A percentile compares a stretch with the other conserved stretches of the same genome.
phyloP scores from a whole-genome alignment of 2,329 filamentous ascomycete species.

The Ascocoryne sarcoides region DNA sequence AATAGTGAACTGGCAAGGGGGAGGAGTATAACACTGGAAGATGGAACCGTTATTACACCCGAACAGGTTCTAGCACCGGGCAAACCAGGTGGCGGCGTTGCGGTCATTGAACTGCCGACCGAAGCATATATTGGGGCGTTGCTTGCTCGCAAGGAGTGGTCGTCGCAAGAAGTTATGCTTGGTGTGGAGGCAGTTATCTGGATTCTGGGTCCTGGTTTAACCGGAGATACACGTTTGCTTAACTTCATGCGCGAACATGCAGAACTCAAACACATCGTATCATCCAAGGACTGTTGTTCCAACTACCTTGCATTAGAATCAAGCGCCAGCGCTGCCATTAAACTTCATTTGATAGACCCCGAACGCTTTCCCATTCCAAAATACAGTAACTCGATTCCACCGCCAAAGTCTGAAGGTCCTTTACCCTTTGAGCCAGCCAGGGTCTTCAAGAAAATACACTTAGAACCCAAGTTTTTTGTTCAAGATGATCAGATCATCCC shows the following conservation, averaged over 20 bases:
- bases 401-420: conserved; percentile 1
- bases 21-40: conserved; percentile 51
- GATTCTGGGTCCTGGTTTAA: conserved; percentile 66
- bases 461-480: conserved; percentile 23
- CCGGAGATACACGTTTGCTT: conserved; percentile 51
- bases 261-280: conserved; percentile 65
- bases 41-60: conserved; percentile 65
- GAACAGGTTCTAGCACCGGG: conserved; percentile 74
- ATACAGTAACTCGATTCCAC: conserved; percentile 39
- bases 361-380: conserved; percentile 66
- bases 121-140: conserved; percentile 61
- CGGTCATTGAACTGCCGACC: conserved; percentile 71
- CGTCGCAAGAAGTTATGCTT: conserved; percentile 52
- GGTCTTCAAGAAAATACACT: conserved; percentile 17
- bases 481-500: conserved; percentile 39
- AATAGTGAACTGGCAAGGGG: conserved; percentile 52
- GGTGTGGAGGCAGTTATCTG: conserved; percentile 66
- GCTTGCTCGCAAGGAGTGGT: conserved; percentile 64
- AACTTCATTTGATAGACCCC: conserved; percentile 63
- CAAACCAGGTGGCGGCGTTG: conserved; percentile 62
- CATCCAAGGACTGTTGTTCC: conserved; percentile 63
- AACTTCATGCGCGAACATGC: conserved; percentile 59
- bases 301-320: conserved; percentile 67
- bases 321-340: conserved; percentile 55
- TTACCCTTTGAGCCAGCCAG: conserved; percentile 17